Evolutionary conservation across 352 stramenopile genomes (phyloP), one percentile per base, ranked within the genome.

Genomic region (Phytophthora pseudosyringae): DNA sequence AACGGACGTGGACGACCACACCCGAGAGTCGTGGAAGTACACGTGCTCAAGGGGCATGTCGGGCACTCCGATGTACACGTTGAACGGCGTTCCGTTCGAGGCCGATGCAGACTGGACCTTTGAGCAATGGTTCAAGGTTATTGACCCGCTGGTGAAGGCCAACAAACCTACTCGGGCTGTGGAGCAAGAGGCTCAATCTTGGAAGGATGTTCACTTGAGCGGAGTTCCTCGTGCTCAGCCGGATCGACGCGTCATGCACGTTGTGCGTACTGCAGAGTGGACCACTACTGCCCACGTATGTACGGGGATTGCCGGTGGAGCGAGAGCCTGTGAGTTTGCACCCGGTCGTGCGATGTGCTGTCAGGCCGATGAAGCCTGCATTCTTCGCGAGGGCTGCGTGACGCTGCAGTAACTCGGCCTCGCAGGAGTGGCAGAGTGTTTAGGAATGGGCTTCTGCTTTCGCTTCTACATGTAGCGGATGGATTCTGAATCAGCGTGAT

Each of bases 1-100:
- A 61, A 93, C 84, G 5, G 73, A 86, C 26, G 80, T 78, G 4
- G 86, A 95, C 60, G 71, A 77, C 25, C 69, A 75, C 35, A 67
- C 78, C 3, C 82, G 86, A 45, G 71, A 83, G 45, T 76, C 78
- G 18, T 95, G 86, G 86, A 95, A 95, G 67, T 93, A 95, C 74
- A 76, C 81, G 38, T 95, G 86, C 68, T 80, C 86, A 2, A 79
- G 86, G 43, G 78, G 79, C 44, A 85, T 86, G 57, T 87, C 84
- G 25, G 86, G 86, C 12, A 95, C 84, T 15, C 86, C 86, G 12
- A 69, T 90, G 66, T 95, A 95, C 64, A 88, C 71, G 13, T 67
- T 95, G 48, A 95, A 95, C 29, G 84, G 86, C 48, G 84, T 93
- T 16, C 84, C 84, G 2, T 86, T 91, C 40, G 73, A 89, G 16